Conservation (phyloP, 208 protist species). For the Spongospora subterranea region DNA sequence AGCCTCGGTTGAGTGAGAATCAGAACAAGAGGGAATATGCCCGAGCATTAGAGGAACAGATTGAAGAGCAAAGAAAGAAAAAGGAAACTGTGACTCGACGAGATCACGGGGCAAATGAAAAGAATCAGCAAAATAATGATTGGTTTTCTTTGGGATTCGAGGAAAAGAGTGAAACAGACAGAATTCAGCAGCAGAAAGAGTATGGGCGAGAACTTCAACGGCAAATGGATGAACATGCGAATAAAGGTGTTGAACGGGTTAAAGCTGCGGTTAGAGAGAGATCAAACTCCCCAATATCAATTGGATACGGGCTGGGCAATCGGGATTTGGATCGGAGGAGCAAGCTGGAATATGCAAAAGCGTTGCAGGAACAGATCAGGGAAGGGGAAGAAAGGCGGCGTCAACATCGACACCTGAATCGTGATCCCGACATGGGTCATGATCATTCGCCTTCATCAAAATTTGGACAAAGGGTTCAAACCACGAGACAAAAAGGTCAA, state of each 20-base stretch:
- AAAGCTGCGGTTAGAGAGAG: background rate
- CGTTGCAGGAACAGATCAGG: slow-evolving; percentile 4
- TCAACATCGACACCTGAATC: background rate
- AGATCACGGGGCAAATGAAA: background rate
- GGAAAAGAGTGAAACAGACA: background rate
- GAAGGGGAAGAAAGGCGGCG: too few relatives aligned
- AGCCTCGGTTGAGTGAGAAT: background rate
- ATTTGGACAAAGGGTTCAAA: background rate
- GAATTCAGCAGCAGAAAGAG: background rate
- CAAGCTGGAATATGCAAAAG: background rate
- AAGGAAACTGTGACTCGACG: background rate
- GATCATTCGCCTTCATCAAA: background rate
- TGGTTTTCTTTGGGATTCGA: too few relatives aligned
- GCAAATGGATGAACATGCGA: background rate
- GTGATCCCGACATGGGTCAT: background rate
- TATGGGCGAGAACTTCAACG: background rate
- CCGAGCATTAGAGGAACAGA: slow-evolving; percentile 31
- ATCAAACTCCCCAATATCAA: background rate
- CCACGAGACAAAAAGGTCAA: too few relatives aligned
- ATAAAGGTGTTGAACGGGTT: background rate
- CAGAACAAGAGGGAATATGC: slow-evolving; percentile 28
- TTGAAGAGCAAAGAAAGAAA: background rate
- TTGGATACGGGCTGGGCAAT: background rate
- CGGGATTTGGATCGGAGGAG: background rate
- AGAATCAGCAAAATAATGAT: background rate